A percentile compares a stretch with the other conserved stretches of the same genome.
phyloP scores from a whole-genome alignment of 192 early-diverging fungal species.

The Coemansia reversa region DNA sequence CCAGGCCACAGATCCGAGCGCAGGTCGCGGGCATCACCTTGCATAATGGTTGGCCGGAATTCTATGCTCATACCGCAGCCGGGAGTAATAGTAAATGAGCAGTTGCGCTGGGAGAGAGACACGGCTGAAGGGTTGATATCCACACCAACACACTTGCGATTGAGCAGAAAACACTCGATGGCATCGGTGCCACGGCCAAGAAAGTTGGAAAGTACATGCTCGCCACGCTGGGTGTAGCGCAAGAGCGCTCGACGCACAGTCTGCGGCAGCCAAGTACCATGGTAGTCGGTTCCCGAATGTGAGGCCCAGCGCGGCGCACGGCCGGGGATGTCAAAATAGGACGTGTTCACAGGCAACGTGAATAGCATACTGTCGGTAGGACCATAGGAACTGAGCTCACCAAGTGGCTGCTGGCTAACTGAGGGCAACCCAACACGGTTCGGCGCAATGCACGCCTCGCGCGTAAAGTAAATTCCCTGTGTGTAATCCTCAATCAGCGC shows the following conservation, averaged over 20 bases:
- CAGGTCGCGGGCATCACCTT: slow-evolving; percentile 77
- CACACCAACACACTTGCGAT: slow-evolving; percentile 75
- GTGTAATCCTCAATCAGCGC: slow-evolving; percentile 47
- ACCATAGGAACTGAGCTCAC: slow-evolving; percentile 43
- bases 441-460: slow-evolving; percentile 44
- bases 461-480: slow-evolving; percentile 50
- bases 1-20: slow-evolving; percentile 48
- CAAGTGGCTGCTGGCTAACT: slow-evolving; percentile 50
- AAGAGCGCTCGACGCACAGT: slow-evolving; percentile 76
- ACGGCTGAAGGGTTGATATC: slow-evolving; percentile 90
- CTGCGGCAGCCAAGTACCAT: slow-evolving; percentile 93
- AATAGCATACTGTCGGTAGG: slow-evolving; percentile 60
- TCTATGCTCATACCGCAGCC: slow-evolving; percentile 65
- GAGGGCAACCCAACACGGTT: slow-evolving; percentile 16
- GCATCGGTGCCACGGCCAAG: slow-evolving; percentile 92
- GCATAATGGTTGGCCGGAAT: slow-evolving; percentile 77
- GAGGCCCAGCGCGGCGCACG: slow-evolving; percentile 88
- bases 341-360: slow-evolving; percentile 73
- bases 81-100: slow-evolving; percentile 75
- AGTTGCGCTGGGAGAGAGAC: slow-evolving; percentile 80
- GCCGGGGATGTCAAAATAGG: slow-evolving; percentile 90
- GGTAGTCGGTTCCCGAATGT: slow-evolving; percentile 92
- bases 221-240: slow-evolving; percentile 73
- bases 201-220: slow-evolving; percentile 86
- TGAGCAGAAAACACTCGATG: slow-evolving; percentile 81